Percentiles rank a stretch among this genome's conserved stretches.
Evolutionary conservation across 2,329 filamentous ascomycete species (phyloP).

Genomic region (Trichophyton rubrum): DNA sequence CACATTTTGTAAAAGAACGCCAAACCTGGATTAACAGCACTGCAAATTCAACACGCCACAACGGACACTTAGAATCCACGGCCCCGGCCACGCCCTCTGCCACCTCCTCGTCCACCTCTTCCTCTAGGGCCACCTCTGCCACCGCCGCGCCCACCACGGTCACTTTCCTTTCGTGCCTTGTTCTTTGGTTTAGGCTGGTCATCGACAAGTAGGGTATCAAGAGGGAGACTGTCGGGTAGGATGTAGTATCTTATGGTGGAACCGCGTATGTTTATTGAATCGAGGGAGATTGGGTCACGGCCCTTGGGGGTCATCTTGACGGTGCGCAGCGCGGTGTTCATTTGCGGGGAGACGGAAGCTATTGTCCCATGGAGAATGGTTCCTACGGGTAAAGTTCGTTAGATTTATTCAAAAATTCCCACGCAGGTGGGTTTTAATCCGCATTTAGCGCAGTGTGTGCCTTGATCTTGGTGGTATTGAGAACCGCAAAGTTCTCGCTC

Average conservation of each 20-base stretch:
- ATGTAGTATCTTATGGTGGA: slow-evolving; percentile 95
- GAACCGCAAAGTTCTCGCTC: background rate
- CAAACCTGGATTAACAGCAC: background rate
- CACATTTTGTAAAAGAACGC: background rate
- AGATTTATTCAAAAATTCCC: background rate
- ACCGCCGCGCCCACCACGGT: slow-evolving; percentile 41
- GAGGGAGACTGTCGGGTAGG: slow-evolving; percentile 83
- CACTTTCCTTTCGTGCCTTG: slow-evolving; percentile 86
- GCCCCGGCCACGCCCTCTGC: slow-evolving; percentile 43
- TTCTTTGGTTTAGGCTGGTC: slow-evolving; percentile 98
- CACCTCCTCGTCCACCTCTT: slow-evolving; percentile 41
- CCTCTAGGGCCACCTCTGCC: slow-evolving; percentile 35
- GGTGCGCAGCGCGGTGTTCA: slow-evolving; percentile 92
- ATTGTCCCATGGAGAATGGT: slow-evolving; percentile 96
- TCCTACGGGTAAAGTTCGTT: slow-evolving; percentile 40
- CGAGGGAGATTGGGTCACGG: slow-evolving; percentile 74
- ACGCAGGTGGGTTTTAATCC: background rate
- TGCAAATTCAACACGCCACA: background rate
- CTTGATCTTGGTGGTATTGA: background rate
- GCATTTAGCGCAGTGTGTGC: background rate
- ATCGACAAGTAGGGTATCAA: slow-evolving; percentile 91
- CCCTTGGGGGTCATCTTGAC: slow-evolving; percentile 93
- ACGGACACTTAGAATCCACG: slow-evolving; percentile 19
- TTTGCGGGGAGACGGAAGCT: slow-evolving; percentile 89
- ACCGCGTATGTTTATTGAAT: slow-evolving; percentile 93